Evolutionary conservation across 768 basidiomycete genomes (phyloP).

Genomic region (Suillus tomentosus): DNA sequence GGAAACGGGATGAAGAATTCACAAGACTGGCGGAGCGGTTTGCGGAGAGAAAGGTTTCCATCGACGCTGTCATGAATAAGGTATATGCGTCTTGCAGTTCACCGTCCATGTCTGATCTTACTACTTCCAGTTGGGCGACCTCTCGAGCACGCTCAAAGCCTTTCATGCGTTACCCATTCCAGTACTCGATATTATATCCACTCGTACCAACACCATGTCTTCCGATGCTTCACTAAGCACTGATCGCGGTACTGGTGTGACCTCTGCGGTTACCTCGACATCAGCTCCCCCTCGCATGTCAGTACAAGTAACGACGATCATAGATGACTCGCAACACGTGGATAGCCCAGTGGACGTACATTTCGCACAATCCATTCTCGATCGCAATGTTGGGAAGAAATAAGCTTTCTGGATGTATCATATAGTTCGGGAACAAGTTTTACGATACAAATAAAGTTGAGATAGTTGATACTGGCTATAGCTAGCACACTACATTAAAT

Average conservation of each 20-base stretch:
- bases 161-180: slow-evolving; percentile 49
- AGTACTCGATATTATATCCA: slow-evolving; percentile 35
- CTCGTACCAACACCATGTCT: slow-evolving; percentile 35
- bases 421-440: slow-evolving; percentile 1
- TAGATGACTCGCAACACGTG: slow-evolving; percentile 24
- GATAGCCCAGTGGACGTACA: slow-evolving; percentile 36
- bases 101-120: background rate
- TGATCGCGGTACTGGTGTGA: background rate
- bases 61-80: slow-evolving; percentile 74
- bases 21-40: slow-evolving; percentile 67
- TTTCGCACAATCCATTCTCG: slow-evolving; percentile 14
- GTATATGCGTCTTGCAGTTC: slow-evolving; percentile 34
- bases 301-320: slow-evolving; percentile 20
- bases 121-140: slow-evolving; percentile 29
- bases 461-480: background rate
- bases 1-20: slow-evolving; percentile 67
- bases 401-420: slow-evolving; percentile 1
- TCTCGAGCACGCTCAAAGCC: slow-evolving; percentile 38
- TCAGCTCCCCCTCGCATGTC: slow-evolving; percentile 4
- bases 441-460: background rate
- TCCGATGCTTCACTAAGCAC: slow-evolving; percentile 13
- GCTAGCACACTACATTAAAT: background rate
- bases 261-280: background rate
- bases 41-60: slow-evolving; percentile 65
- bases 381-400: background rate